A percentile compares a stretch with the other conserved stretches of the same genome.
Evolutionary conservation across 2,329 filamentous ascomycete species (phyloP).

Genomic region (Hymenoscyphus scutula): DNA sequence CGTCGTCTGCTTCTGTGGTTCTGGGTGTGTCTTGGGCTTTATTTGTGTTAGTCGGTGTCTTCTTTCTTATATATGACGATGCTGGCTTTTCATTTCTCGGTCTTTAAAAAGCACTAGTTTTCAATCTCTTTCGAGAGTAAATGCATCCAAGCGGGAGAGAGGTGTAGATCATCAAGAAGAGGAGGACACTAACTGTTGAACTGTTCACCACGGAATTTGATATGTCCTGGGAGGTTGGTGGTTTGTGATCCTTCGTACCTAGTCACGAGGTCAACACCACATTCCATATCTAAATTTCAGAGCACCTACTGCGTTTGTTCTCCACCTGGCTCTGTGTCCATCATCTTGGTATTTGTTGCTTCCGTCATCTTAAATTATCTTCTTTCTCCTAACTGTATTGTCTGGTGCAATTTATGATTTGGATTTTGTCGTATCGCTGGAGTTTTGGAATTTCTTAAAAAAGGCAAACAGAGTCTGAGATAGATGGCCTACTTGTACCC

Average conservation of each 20-base stretch:
- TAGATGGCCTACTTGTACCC: background rate
- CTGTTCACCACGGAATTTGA: slow-evolving; percentile 56
- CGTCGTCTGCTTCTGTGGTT: background rate
- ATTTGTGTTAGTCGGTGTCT: background rate
- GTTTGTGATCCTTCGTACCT: slow-evolving; percentile 58
- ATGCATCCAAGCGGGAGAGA: too few relatives aligned
- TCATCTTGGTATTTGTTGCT: slow-evolving; percentile 41
- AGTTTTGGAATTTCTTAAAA: background rate
- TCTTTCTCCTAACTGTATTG: background rate
- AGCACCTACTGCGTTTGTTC: slow-evolving; percentile 53
- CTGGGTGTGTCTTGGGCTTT: background rate
- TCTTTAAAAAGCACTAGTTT: too few relatives aligned
- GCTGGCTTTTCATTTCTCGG: too few relatives aligned
- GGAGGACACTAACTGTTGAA: slow-evolving; percentile 46
- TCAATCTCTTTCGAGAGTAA: too few relatives aligned
- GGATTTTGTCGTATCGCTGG: background rate
- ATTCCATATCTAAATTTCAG: background rate
- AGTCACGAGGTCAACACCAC: background rate
- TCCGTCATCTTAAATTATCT: slow-evolving; percentile 16
- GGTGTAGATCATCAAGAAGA: background rate
- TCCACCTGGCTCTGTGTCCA: slow-evolving; percentile 59
- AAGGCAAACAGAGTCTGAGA: background rate
- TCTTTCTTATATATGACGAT: background rate
- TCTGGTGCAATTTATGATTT: background rate
- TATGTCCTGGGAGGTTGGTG: slow-evolving; percentile 45